Evolutionary conservation across 176 grass and related monocot species (phyloP), one percentile per base, ranked within the genome.

Genomic region (Hyparrhenia diplandra): DNA sequence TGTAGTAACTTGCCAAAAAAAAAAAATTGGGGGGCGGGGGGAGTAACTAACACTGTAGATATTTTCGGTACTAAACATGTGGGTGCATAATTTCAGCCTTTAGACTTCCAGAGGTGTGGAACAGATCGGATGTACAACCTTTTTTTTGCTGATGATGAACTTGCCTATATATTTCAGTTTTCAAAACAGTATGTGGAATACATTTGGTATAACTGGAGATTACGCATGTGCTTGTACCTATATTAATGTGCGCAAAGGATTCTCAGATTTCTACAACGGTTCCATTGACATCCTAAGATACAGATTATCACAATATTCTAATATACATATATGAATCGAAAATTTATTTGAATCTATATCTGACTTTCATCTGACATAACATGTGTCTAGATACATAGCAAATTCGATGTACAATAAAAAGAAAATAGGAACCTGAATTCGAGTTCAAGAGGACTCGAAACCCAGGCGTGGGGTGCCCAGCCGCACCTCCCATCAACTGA

Each of bases 161-260:
- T 67, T 77, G 17, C 17, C 13, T 45, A 75, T 5, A 47, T 76
- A 4, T 68, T 14, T 81, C 36, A 2, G 2, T 8, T 41, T 59
- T 41, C n/a, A 32, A 85, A 64, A 16, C 45, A 79, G 63, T 78
- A 47, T 41, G 72, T 24, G 63, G 13, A 27, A 79, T 63, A 75
- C 23, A 67, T 23, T 39, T 68, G 32, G 5, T 21, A 43, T 43
- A 43, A 13, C 41, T 43, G 12, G 5, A 57, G 47, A 68, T 35
- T n/a, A 49, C 3, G 46, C 27, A 3, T 51, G 27, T 51, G 34
- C 65, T 68, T 68, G 10, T 68, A 68, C 35, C 35, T 23, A 13
- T 69, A 41, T 68, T 24, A 69, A 40, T 41, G 21, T 24, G 21
- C 1, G 35, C 36, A 69, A 69, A 6, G 10, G 66, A 40, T 41